A percentile compares a stretch with the other conserved stretches of the same genome.
These are phyloP conservation scores for Neoarthrinium moseri DNA, from an alignment of 2,329 filamentous ascomycete genomes.

Conservation along the genomic window DNA sequence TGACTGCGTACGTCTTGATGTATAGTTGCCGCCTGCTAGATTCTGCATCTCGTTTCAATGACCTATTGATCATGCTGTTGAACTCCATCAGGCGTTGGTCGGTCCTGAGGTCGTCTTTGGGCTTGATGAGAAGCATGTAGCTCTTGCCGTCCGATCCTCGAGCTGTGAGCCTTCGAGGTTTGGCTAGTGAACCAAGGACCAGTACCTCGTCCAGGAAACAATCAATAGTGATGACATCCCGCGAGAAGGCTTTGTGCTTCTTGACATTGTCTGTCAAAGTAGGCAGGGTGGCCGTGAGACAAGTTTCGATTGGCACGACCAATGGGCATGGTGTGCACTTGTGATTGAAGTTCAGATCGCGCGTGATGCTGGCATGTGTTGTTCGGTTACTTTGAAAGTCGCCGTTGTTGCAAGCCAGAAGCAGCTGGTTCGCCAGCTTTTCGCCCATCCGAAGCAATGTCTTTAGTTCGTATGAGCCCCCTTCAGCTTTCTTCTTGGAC, in stretches of 20 bases:
- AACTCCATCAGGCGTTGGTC: constrained; percentile 99
- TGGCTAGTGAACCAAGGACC: constrained; percentile 86
- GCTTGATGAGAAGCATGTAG: constrained; percentile 93
- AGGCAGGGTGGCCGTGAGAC: constrained; percentile 80
- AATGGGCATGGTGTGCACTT: constrained; percentile 79
- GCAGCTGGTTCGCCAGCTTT: constrained; percentile 77
- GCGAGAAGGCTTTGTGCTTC: constrained; percentile 83
- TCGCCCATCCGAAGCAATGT: constrained; percentile 75
- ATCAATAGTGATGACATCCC: constrained; percentile 80
- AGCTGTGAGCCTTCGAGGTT: constrained; percentile 85
- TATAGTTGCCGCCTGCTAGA: constrained; percentile 87
- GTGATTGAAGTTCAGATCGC: constrained; percentile 80
- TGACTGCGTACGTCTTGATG: constrained; percentile 96
- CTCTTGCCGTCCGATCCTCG: constrained; percentile 83
- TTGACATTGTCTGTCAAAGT: constrained; percentile 68
- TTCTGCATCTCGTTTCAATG: constrained; percentile 87
- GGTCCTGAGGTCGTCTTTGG: constrained; percentile 95
- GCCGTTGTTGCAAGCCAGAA: constrained; percentile 76
- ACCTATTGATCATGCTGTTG: constrained; percentile 96
- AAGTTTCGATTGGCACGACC: constrained; percentile 85
- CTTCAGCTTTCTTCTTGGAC: constrained; percentile 50
- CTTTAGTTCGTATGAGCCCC: constrained; percentile 59
- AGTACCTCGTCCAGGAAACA: constrained; percentile 84
- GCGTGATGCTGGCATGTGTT: constrained; percentile 70
- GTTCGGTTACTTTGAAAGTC: constrained; percentile 67